phyloP scores from a whole-genome alignment of 2,329 filamentous ascomycete genomes.

The Fusarium euwallaceae region DNA sequence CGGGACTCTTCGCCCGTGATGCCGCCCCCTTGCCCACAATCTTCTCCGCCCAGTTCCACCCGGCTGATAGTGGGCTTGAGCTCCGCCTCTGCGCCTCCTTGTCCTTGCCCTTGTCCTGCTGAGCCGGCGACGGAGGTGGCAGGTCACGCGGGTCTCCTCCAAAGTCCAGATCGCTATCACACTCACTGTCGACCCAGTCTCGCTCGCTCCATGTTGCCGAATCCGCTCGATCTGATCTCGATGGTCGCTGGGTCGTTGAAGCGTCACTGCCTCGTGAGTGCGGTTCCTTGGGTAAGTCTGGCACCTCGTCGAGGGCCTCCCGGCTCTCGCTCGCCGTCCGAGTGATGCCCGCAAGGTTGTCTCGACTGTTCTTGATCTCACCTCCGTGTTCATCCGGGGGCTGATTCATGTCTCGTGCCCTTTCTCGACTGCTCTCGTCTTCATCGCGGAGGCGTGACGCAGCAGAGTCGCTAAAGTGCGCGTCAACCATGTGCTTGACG shows the following conservation, averaged over 20 bases:
- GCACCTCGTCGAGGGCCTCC: conserved; percentile 60
- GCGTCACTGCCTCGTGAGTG: conserved; percentile 42
- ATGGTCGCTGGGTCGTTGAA: conserved; percentile 23
- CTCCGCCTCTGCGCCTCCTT: conserved; percentile 42
- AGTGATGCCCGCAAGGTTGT: conserved; percentile 26
- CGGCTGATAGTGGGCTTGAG: conserved; percentile 44
- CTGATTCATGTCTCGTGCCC: conserved; percentile 71
- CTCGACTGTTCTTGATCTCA: conserved; percentile 65
- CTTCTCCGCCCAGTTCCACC: conserved; percentile 68
- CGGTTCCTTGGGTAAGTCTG: conserved; percentile 56
- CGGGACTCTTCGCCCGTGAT: conserved; percentile 48
- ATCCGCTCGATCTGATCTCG: conserved; percentile 56
- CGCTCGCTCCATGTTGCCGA: conserved; percentile 73
- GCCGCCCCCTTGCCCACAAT: conserved; percentile 61
- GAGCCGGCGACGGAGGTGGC: conserved; percentile 27
- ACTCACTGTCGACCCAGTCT: conserved; percentile 46
- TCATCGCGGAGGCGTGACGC: conserved; percentile 75
- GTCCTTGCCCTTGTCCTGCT: conserved; percentile 41
- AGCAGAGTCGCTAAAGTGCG: conserved; percentile 85
- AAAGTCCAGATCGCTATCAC: conserved; percentile 47
- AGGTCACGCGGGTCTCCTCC: conserved; percentile 37
- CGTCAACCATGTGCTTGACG: conserved; percentile 92
- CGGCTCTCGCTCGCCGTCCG: conserved; percentile 48
- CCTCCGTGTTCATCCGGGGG: conserved; percentile 73
- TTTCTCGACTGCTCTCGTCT: conserved; percentile 74